A percentile compares a stretch with the other conserved stretches of the same genome.
phyloP scores from a whole-genome alignment of 768 basidiomycete genomes.

The Kwoniella botswanensis region DNA sequence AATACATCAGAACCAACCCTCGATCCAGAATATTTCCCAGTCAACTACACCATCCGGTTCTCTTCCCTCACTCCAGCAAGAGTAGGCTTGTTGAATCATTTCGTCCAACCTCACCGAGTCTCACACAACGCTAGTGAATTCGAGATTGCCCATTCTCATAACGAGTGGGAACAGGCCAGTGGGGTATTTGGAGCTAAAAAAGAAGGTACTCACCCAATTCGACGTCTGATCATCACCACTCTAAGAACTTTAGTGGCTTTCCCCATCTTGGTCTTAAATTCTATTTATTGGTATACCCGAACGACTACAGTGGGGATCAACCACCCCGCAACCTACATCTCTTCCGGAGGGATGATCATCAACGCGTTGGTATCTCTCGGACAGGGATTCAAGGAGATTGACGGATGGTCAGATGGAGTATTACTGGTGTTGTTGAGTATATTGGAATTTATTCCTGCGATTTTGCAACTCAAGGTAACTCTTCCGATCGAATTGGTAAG shows the following conservation, averaged over 20 bases:
- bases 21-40: conserved; percentile 22
- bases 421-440: neutral
- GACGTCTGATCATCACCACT: conserved; percentile 18
- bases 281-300: conserved; percentile 39
- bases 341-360: neutral
- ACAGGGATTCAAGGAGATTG: neutral
- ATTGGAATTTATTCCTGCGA: neutral
- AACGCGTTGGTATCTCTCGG: neutral
- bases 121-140: conserved; percentile 18
- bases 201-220: conserved; percentile 26
- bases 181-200: conserved; percentile 28
- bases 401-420: conserved; percentile 1
- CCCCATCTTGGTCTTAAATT: conserved; percentile 17
- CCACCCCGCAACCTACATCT: neutral
- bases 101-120: neutral
- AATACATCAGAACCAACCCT: neutral
- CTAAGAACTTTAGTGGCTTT: conserved; percentile 3
- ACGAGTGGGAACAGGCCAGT: conserved; percentile 30
- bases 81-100: conserved; percentile 17
- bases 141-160: conserved; percentile 14
- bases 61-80: conserved; percentile 29
- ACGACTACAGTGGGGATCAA: conserved; percentile 25
- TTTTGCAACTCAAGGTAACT: conserved; percentile 11
- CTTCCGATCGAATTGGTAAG: conserved; percentile 14
- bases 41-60: conserved; percentile 27